Evolutionary conservation across 805 yeast species (phyloP).

Genomic region (Kodamaea laetipori): DNA sequence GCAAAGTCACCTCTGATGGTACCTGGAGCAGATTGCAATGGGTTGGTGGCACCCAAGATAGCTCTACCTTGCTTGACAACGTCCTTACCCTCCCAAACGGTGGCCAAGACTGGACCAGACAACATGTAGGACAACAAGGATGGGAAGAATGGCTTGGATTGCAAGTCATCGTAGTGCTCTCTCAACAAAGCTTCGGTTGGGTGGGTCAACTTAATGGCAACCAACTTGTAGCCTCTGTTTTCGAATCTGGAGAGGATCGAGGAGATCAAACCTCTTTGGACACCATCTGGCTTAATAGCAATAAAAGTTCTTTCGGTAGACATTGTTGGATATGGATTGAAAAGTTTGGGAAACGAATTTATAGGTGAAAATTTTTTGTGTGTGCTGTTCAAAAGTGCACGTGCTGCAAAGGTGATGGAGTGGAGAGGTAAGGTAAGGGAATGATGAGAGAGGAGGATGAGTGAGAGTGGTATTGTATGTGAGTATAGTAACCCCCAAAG

Average conservation of each 20-base stretch:
- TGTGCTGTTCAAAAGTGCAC: constrained; percentile 1
- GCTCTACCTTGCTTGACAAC: constrained; percentile 98
- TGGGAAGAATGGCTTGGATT: constrained; percentile 97
- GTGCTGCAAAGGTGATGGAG: neutral
- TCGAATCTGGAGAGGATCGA: constrained; percentile 91
- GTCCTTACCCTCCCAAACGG: constrained; percentile 99
- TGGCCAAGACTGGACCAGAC: constrained; percentile 98
- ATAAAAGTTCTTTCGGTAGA: constrained; percentile 84
- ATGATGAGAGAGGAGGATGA: neutral
- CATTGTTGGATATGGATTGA: constrained; percentile 33
- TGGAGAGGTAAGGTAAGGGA: constrained; percentile 1
- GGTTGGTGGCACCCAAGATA: constrained; percentile 99
- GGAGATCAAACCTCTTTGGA: constrained; percentile 96
- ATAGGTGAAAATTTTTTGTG: constrained; percentile 11
- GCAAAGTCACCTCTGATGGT: constrained; percentile 99
- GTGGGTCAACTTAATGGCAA: constrained; percentile 86
- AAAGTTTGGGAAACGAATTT: constrained; percentile 3
- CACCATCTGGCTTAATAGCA: constrained; percentile 99
- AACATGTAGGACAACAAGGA: constrained; percentile 93
- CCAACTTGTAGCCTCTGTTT: constrained; percentile 96
- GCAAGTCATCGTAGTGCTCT: constrained; percentile 94
- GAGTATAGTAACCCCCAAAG: too few species aligned
- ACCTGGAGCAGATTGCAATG: constrained; percentile 96
- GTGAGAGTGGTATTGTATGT: neutral
- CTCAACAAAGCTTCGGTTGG: constrained; percentile 88